Evolutionary conservation across 345 rosid species (phyloP).

Genomic region (Salix arbutifolia): DNA sequence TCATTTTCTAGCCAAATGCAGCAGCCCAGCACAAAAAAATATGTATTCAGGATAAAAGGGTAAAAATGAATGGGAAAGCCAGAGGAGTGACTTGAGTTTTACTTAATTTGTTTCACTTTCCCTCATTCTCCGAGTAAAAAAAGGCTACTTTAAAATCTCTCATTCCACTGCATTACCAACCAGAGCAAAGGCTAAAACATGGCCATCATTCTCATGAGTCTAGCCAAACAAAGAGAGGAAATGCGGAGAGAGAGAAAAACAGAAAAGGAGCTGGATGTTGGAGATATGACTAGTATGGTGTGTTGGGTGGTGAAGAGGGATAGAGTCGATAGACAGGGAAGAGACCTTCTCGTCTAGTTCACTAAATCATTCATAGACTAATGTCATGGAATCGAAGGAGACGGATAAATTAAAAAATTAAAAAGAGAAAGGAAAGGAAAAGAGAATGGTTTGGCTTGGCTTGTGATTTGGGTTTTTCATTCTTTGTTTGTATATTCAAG

Average conservation of each 20-base stretch:
- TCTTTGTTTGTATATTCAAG: conserved; percentile 27
- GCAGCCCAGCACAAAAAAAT: conserved; percentile 29
- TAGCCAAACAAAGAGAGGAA: conserved; percentile 3
- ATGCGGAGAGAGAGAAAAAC: conserved; percentile 1
- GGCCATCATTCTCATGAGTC: conserved; percentile 34
- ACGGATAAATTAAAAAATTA: neutral
- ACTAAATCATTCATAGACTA: conserved; percentile 26
- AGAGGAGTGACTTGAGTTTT: conserved; percentile 13
- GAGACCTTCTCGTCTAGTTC: conserved; percentile 33
- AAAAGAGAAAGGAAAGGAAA: conserved; percentile 11
- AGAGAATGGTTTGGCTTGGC: conserved; percentile 14
- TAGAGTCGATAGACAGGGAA: conserved; percentile 8
- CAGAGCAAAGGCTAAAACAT: conserved; percentile 11
- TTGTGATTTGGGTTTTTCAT: conserved; percentile 27
- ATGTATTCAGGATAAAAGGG: conserved; percentile 9
- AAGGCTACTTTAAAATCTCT: conserved; percentile 19
- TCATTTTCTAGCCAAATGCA: conserved; percentile 52
- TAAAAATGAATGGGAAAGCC: neutral
- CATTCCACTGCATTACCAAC: conserved; percentile 26
- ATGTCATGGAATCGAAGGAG: conserved; percentile 22
- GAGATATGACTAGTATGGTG: conserved; percentile 10
- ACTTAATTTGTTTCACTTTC: conserved; percentile 30
- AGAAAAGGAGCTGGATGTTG: conserved; percentile 24
- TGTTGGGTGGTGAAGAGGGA: conserved; percentile 1
- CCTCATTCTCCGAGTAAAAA: conserved; percentile 36